Conservation (phyloP, 805 yeast genomes). For the Ogataea saltuana region DNA sequence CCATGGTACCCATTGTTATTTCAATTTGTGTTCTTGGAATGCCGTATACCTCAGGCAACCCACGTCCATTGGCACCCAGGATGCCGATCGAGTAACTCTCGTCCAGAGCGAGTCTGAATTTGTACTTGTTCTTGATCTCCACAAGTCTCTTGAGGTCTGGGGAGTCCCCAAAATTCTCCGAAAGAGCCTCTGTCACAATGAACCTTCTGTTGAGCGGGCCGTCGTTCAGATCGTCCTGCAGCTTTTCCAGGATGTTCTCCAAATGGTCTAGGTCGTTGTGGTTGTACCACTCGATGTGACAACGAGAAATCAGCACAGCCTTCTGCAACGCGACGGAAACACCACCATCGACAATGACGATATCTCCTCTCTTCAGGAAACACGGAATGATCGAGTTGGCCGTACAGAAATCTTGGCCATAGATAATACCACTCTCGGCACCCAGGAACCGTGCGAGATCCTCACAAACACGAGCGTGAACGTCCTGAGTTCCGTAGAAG, state of each 20-base stretch:
- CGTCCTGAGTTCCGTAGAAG: constrained; percentile 93
- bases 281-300: constrained; percentile 77
- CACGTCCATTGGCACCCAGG: constrained; percentile 82
- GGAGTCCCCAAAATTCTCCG: constrained; percentile 77
- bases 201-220: constrained; percentile 88
- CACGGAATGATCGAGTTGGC: constrained; percentile 89
- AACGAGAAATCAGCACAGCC: constrained; percentile 83
- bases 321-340: constrained; percentile 79
- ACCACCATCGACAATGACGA: constrained; percentile 82
- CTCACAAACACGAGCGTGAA: constrained; percentile 76
- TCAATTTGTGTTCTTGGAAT: constrained; percentile 74
- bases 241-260: constrained; percentile 63
- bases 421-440: constrained; percentile 75
- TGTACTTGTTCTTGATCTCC: constrained; percentile 75
- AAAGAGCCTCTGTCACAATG: constrained; percentile 88
- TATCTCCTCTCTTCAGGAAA: constrained; percentile 92
- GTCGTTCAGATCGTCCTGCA: constrained; percentile 58
- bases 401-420: constrained; percentile 91
- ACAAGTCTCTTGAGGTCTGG: constrained; percentile 69
- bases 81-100: constrained; percentile 87
- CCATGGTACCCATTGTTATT: constrained; percentile 84
- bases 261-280: constrained; percentile 89
- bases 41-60: constrained; percentile 72
- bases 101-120: constrained; percentile 84
- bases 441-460: constrained; percentile 75